phyloP scores from a whole-genome alignment of 164 flowering plant species.

The Nymphaea colorata region DNA sequence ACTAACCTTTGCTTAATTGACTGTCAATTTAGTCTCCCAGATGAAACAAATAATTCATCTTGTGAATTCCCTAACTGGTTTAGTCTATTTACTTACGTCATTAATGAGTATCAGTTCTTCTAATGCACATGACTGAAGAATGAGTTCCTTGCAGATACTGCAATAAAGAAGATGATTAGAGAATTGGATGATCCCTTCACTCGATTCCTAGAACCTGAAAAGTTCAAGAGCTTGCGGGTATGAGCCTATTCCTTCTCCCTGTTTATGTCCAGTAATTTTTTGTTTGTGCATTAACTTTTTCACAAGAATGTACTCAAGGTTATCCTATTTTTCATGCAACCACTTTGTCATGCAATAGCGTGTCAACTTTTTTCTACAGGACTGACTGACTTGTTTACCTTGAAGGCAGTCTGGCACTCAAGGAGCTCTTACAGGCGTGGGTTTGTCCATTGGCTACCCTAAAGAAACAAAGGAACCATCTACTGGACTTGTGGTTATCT shows the following conservation, averaged over 20 bases:
- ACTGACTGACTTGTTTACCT: slow-evolving; percentile 14
- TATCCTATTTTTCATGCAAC: neutral
- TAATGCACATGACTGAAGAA: too few species aligned
- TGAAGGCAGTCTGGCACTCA: slow-evolving; percentile 99
- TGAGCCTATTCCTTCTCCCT: slow-evolving; percentile 13
- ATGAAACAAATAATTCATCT: too few species aligned
- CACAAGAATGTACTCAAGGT: neutral
- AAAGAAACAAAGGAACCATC: slow-evolving; percentile 35
- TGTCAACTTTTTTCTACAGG: too few species aligned
- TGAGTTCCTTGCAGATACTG: slow-evolving; percentile 41
- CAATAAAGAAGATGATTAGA: slow-evolving; percentile 91
- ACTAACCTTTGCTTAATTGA: too few species aligned
- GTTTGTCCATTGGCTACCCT: slow-evolving; percentile 89
- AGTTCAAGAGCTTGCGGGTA: slow-evolving; percentile 85
- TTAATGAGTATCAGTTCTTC: too few species aligned
- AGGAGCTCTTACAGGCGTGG: slow-evolving; percentile 94
- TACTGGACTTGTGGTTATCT: slow-evolving; percentile 71
- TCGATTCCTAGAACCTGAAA: slow-evolving; percentile 89
- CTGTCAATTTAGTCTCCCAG: too few species aligned
- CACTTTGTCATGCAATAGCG: neutral
- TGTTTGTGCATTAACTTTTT: neutral
- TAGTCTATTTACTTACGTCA: too few species aligned
- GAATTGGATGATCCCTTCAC: slow-evolving; percentile 93
- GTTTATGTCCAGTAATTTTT: neutral
- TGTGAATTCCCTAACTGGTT: too few species aligned